Percentiles rank a stretch among this genome's conserved stretches.
phyloP scores from a whole-genome alignment of 257 asterid genomes.

The Capsicum chinense region DNA sequence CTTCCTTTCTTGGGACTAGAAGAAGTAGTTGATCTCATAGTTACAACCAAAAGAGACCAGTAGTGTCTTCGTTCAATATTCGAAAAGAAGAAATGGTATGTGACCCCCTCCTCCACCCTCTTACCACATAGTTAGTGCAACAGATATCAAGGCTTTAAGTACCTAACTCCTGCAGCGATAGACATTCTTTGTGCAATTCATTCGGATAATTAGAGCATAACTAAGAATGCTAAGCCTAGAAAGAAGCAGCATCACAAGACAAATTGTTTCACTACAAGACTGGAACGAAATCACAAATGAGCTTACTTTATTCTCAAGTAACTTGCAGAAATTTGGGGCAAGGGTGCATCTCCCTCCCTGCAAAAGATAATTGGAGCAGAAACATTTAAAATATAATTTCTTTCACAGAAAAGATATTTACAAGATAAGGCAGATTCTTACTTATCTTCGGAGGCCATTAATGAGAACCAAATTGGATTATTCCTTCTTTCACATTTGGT shows the following conservation, averaged over 20 bases:
- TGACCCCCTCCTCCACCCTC: conserved; percentile 25
- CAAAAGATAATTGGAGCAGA: conserved; percentile 32
- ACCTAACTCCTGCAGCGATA: conserved; percentile 8
- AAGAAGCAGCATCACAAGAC: conserved; percentile 12
- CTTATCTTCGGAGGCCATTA: conserved; percentile 80
- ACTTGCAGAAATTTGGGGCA: conserved; percentile 90
- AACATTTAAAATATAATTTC: conserved; percentile 19
- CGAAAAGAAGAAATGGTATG: conserved; percentile 11
- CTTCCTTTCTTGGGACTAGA: not conserved
- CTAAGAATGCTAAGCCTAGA: conserved; percentile 4
- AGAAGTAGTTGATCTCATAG: not conserved
- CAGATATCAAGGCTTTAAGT: not conserved
- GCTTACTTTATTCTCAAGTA: conserved; percentile 90
- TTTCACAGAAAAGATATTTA: conserved; percentile 1
- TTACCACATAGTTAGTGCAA: not conserved
- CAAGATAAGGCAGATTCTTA: conserved; percentile 48
- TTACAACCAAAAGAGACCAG: not conserved
- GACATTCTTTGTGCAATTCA: conserved; percentile 20
- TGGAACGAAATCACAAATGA: conserved; percentile 21
- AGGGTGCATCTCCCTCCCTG: conserved; percentile 74
- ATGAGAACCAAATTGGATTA: conserved; percentile 88
- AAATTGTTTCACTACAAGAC: conserved; percentile 24
- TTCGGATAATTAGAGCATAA: not conserved
- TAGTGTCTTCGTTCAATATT: not conserved
- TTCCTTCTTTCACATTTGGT: conserved; percentile 56